Base-by-base conservation (phyloP, 306 rosid species). In the Carpinus fangiana region DNA sequence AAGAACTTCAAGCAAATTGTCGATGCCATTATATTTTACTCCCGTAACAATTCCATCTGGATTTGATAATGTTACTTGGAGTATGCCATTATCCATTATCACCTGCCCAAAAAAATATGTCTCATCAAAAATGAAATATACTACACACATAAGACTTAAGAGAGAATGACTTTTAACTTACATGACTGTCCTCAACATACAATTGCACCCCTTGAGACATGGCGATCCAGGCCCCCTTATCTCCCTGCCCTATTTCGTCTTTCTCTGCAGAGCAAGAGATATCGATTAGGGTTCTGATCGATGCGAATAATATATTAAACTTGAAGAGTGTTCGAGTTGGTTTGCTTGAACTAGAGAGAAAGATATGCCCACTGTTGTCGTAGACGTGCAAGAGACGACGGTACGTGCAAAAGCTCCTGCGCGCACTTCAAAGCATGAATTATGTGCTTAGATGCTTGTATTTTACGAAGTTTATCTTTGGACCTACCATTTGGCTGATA, bases 21-120 rank as follows among this genome's bases (percentile, higher is more conserved):
- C 90, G 41, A 95, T 82, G 59, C 97, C 97, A 36, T 88, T 83
- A 76, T 91, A 95, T 45, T 86, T 86, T 73, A 95, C 89, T 16
- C 93, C 96, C 12, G 94, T 95, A 67, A 95, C 87, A 82, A 93
- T 90, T 67, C 98, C 99, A 50, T 73, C 98, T 0, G 99, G 98
- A 50, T 88, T 91, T 47, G 99, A 90, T 69, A 95, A 81, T 20
- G 96, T 91, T 4, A 95, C 93, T 82, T 95, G 98, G 76, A 90
- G 66, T 78, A 95, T 87, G 66, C 99, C 99, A 88, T 95, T 95
- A 80, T 91, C 99, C 90, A 95, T 87, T 83, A 90, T 89, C 81
- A 93, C 98, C 99, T 95, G 90, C 85, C 65, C 70, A 79, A 55
- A 31, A 1, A 31, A 1, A 36, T 55, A 14, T 0, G 3, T 65